Evolutionary conservation across 164 flowering plant species (phyloP).

Genomic region (Vitis rupestris): DNA sequence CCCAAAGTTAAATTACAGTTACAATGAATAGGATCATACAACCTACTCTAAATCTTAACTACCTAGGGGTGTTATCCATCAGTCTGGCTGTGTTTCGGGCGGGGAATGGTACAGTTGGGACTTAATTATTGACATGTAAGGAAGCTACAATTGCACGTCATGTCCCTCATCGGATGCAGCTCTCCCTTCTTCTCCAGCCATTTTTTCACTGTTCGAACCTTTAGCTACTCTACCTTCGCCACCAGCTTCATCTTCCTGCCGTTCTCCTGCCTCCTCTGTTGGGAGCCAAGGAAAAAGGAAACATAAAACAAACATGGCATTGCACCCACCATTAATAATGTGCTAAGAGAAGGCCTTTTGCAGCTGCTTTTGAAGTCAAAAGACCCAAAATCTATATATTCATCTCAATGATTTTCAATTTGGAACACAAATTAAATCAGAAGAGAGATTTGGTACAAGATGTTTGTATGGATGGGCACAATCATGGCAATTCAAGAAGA

Average conservation of each 20-base stretch:
- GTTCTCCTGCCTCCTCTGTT: constrained; percentile 24
- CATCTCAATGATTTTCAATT: too few relatives aligned
- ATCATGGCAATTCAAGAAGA: not conserved
- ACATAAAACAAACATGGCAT: constrained; percentile 1
- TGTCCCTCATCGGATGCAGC: constrained; percentile 7
- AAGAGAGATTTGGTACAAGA: too few relatives aligned
- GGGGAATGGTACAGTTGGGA: too few relatives aligned
- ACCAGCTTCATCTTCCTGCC: constrained; percentile 17
- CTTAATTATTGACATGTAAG: too few relatives aligned
- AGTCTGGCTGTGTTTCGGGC: too few relatives aligned
- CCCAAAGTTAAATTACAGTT: not conserved
- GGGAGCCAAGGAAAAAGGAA: constrained; percentile 16
- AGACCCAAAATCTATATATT: too few relatives aligned
- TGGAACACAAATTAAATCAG: too few relatives aligned
- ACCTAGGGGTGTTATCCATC: too few relatives aligned
- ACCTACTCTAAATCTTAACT: too few relatives aligned
- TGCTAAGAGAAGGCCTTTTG: not conserved
- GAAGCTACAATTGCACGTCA: not conserved
- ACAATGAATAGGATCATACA: not conserved
- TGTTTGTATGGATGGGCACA: too few relatives aligned
- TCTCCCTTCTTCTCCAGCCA: constrained; percentile 15
- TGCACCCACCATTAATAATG: not conserved
- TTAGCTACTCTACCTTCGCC: constrained; percentile 12
- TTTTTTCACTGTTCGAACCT: constrained; percentile 16
- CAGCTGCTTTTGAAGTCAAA: too few relatives aligned